Evolutionary conservation across 352 stramenopile species (phyloP), one percentile per base, ranked within the genome.

Genomic region (Blastocystis sp.): DNA sequence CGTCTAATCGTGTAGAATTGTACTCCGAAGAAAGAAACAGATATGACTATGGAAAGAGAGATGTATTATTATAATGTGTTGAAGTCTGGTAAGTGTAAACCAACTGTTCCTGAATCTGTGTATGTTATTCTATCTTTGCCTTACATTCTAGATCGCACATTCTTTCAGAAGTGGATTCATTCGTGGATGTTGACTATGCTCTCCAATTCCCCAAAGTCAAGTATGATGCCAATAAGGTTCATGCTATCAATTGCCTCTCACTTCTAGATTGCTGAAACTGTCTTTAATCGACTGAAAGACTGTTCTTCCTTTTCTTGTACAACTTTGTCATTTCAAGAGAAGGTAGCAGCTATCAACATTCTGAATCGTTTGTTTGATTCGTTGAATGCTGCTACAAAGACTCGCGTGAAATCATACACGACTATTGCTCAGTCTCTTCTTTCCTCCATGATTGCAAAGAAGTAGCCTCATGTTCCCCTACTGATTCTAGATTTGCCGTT

Each of bases 171-270:
- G n/a, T 74, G 16, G 35, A 37, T n/a, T 74, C 63, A 29, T 14
- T 74, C 2, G 63, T 52, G 63, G 63, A 74, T 46, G 63, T 74
- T 14, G 21, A 52, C 11, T 74, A 74, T 43, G 63, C 63, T n/a
- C 35, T 74, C 49, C 63, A 74, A 46, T 74, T 74, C 63, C 63
- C 63, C 1, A 74, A 43, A 0, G 32, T 74, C 35, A 37, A 74
- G 63, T 74, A 74, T 27, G 63, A 74, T 43, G 63, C 63, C 0
- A 74, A 74, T 12, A 74, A 54, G 32, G 63, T 74, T 29, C 0
- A 4, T 12, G 1, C 42, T 46, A 29, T 32, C 16, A 6, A 1
- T 1, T 0, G 0, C 1, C 5, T 2, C 51, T 74, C 27, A 74
- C 14, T 35, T 11, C 32, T 43, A 74, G 63, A 11, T 74, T 46